Evolutionary conservation across 805 yeast species (phyloP).

Genomic region (Suhomyces kilbournensis): DNA sequence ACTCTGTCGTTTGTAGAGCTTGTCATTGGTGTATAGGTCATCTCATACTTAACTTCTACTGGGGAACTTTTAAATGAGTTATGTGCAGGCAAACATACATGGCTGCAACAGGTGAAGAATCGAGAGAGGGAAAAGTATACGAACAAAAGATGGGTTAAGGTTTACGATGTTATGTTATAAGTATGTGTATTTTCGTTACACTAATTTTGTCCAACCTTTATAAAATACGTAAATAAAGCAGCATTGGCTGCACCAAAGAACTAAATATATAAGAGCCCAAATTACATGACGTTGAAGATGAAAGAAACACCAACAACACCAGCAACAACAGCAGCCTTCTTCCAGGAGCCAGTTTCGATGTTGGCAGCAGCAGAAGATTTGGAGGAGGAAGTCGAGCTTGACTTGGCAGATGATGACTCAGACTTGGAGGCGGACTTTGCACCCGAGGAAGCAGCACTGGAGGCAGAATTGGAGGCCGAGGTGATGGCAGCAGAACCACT

Average conservation of each 20-base stretch:
- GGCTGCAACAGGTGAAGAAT: neutral
- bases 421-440: conserved; percentile 10
- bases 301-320: conserved; percentile 36
- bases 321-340: conserved; percentile 35
- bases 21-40: neutral
- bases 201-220: neutral
- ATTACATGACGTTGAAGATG: conserved; percentile 22
- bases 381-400: conserved; percentile 8
- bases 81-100: neutral
- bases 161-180: too few relatives aligned
- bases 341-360: conserved; percentile 30
- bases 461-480: conserved; percentile 13
- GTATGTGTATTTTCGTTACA: neutral
- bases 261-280: neutral
- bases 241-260: neutral
- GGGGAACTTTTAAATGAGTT: neutral
- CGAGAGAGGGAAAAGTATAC: too few relatives aligned
- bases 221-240: neutral
- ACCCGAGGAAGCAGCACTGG: conserved; percentile 9
- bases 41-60: neutral
- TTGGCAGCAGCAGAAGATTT: conserved; percentile 16
- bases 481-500: conserved; percentile 10
- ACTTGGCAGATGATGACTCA: conserved; percentile 6
- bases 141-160: too few relatives aligned
- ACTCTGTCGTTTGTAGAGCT: neutral